Conservation (phyloP, 495 filamentous ascomycete species). For the Neurospora sp. region DNA sequence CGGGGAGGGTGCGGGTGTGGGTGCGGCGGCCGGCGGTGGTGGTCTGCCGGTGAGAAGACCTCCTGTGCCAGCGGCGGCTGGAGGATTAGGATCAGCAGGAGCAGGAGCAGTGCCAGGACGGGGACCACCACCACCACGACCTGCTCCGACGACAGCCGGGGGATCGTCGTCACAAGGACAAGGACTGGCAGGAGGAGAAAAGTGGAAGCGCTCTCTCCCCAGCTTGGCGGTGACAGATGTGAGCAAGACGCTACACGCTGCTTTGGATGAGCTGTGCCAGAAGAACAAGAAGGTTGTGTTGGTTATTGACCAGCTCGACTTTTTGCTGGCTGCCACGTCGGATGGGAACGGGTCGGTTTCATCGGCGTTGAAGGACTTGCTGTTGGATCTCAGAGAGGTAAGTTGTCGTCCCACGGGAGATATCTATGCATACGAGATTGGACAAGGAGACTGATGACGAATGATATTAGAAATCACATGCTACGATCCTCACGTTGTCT, state of each 20-base stretch:
- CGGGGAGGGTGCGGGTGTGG: neutral
- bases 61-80: neutral
- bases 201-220: constrained; percentile 3
- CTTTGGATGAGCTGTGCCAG: constrained; percentile 17
- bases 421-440: neutral
- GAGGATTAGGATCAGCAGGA: neutral
- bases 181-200: neutral
- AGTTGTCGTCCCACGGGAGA: constrained; percentile 1
- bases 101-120: neutral
- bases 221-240: constrained; percentile 10
- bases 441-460: constrained; percentile 4
- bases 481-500: constrained; percentile 55
- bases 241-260: constrained; percentile 17
- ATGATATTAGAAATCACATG: constrained; percentile 34
- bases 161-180: neutral
- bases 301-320: constrained; percentile 46
- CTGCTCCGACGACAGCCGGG: neutral
- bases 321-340: constrained; percentile 39
- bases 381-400: constrained; percentile 47
- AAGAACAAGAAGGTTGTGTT: constrained; percentile 29
- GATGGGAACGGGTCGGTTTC: constrained; percentile 15
- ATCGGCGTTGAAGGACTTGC: constrained; percentile 26
- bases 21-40: neutral
- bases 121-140: neutral
- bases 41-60: neutral